Base-by-base conservation (phyloP, 345 rosid species). In the Jatropha curcas region DNA sequence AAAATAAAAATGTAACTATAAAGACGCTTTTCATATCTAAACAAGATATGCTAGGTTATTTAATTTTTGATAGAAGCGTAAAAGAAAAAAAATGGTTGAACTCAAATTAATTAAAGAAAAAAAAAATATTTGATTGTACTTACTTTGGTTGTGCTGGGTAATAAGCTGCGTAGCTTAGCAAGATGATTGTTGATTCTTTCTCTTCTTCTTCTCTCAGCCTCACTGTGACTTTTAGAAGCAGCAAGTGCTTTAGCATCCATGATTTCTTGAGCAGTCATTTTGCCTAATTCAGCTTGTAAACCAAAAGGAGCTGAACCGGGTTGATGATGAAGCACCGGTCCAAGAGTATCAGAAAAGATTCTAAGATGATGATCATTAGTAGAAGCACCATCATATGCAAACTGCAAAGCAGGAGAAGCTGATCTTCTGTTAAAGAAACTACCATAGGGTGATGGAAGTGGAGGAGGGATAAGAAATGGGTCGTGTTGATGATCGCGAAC, bases 191-290 rank as follows among this genome's bases (percentile, higher is more conserved):
- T 95, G 86, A 95, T 95, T 79, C 99, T 88, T 66, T 95, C 97
- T 72, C 99, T 84, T 83, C 99, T 70, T 72, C 98, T 82, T 84
- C 99, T 88, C 82, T 95, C 99, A 52, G 98, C 98, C 70, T 92
- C 99, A 74, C 99, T 95, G 78, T 95, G 99, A 77, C 96, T 92
- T 77, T 91, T 92, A 2, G 99, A 95, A 46, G 98, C 99, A 72
- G 98, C 99, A 7, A 95, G 90, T 39, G 99, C 99, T 81, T 95
- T 95, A 7, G 99, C 99, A n/a, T 95, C 99, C 93, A 95, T 89
- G 55, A 95, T 88, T 80, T 92, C 97, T 81, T 95, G 99, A n/a
- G 97, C 93, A 43, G 92, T 88, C 96, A 92, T 84, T 79, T 91
- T 92, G 19, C 96, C 94, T 66, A 95, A 46, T 80, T 95, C 94